phyloP scores from a whole-genome alignment of 306 rosid species.

The Cicer bijugum region DNA sequence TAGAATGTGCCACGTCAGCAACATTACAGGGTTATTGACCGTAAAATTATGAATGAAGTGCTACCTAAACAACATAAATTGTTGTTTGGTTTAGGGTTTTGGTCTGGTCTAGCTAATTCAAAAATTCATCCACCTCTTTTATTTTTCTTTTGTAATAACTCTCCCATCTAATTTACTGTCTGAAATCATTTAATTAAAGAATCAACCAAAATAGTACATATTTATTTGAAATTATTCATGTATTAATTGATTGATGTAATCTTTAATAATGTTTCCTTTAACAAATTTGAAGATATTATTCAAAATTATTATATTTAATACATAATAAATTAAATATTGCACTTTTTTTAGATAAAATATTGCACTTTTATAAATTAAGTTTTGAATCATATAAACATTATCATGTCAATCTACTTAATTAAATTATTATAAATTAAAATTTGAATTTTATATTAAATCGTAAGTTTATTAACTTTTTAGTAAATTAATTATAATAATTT shows the following conservation, averaged over 20 bases:
- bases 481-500: too few relatives aligned
- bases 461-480: too few relatives aligned
- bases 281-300: neutral
- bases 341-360: too few relatives aligned
- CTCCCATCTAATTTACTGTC: neutral
- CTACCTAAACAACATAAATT: slow-evolving; percentile 49
- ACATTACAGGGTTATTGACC: slow-evolving; percentile 14
- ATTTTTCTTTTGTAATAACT: neutral
- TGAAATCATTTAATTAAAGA: neutral
- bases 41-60: slow-evolving; percentile 36
- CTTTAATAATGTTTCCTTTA: neutral
- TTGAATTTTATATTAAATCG: too few relatives aligned
- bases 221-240: neutral
- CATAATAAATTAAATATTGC: too few relatives aligned
- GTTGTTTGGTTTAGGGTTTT: slow-evolving; percentile 40
- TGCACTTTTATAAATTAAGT: too few relatives aligned
- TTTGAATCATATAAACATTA: too few relatives aligned
- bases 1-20: slow-evolving; percentile 45
- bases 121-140: slow-evolving; percentile 36
- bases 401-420: too few relatives aligned
- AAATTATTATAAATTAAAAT: too few relatives aligned
- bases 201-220: slow-evolving; percentile 1
- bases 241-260: neutral
- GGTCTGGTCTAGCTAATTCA: slow-evolving; percentile 3
- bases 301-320: neutral